Base-by-base conservation (phyloP, 768 basidiomycete genomes). In the Plicaturopsis crispa region DNA sequence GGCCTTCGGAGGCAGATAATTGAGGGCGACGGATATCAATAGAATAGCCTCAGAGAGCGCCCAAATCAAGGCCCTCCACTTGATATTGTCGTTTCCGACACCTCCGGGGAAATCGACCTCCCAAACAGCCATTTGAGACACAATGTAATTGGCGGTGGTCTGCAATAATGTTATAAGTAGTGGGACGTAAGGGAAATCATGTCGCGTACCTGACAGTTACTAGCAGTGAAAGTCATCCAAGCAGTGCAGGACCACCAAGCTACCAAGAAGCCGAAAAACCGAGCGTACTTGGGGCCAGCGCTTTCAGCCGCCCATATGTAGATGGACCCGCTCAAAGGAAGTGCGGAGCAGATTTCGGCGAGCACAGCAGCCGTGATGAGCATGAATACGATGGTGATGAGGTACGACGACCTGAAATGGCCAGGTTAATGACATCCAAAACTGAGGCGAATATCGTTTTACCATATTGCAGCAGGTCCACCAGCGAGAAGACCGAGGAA, bases 281-380 rank as follows among this genome's bases (percentile, higher is more conserved):
- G 72, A 2, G 80, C 88, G 50, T 87, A 80, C 48, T 86, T 88
- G 4, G 80, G 80, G 2, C 91, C 91, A 4, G 88, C 91, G 51
- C 88, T 89, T 53, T 90, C 90, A 13, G 89, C 90, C 0, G 89
- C 86, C 91, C 91, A 94, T 35, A 91, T 80, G 58, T 93, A 94
- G 56, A 96, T 93, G 6, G 89, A 92, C 3, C 91, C 91, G 40
- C 84, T 87, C 35, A 91, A 57, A 4, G 86, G 84, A 20, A 92
- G 67, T 4, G 89, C 85, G 28, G 90, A 92, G 58, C 90, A 93
- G 37, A 93, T 80, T 55, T 94, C 91, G 14, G 91, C 89, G 24
- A 94, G 68, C 30, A 90, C 80, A 7, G 76, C 78, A 2, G 90
- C 90, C 5, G 86, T 91, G 38, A 94, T 88, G 47, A 71, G 72